Conservation (phyloP, 2,329 filamentous ascomycete species). For the Didymella glomerata region DNA sequence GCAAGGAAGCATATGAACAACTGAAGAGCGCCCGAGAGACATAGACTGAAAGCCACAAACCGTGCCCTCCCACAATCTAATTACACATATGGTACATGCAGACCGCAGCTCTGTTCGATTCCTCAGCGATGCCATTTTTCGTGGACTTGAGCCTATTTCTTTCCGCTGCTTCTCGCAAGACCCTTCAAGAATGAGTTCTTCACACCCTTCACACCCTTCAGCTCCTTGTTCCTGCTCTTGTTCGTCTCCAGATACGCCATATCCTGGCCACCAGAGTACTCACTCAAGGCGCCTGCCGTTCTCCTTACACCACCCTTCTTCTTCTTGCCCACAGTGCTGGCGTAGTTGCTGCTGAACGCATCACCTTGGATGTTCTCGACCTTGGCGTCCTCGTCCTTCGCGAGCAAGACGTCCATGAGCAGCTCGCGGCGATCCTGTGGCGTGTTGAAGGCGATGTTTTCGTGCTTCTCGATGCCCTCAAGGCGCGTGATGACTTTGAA, state of each 20-base stretch:
- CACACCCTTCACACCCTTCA: constrained; percentile 50
- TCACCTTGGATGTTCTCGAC: constrained; percentile 76
- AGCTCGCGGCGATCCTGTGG: constrained; percentile 83
- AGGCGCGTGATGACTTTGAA: constrained; percentile 99
- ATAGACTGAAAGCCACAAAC: not conserved
- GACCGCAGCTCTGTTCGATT: not conserved
- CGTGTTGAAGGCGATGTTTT: constrained; percentile 80
- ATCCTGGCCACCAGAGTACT: constrained; percentile 88
- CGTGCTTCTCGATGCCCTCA: constrained; percentile 85
- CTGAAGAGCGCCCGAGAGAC: not conserved
- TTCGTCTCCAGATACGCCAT: constrained; percentile 79
- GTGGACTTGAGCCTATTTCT: constrained; percentile 5
- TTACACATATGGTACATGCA: not conserved
- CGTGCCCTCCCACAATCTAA: not conserved
- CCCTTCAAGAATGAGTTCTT: constrained; percentile 58
- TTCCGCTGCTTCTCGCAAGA: constrained; percentile 38
- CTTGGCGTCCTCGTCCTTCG: constrained; percentile 76
- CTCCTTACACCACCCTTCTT: constrained; percentile 74
- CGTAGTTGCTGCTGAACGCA: constrained; percentile 64
- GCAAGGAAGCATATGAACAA: not conserved
- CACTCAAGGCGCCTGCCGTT: constrained; percentile 84
- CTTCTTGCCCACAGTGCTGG: constrained; percentile 53
- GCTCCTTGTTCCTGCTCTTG: constrained; percentile 57
- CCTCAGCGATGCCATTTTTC: not conserved
- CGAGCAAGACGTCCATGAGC: constrained; percentile 86